phyloP scores from a whole-genome alignment of 108 stramenopile genomes.

The Cyclotella sp. region DNA sequence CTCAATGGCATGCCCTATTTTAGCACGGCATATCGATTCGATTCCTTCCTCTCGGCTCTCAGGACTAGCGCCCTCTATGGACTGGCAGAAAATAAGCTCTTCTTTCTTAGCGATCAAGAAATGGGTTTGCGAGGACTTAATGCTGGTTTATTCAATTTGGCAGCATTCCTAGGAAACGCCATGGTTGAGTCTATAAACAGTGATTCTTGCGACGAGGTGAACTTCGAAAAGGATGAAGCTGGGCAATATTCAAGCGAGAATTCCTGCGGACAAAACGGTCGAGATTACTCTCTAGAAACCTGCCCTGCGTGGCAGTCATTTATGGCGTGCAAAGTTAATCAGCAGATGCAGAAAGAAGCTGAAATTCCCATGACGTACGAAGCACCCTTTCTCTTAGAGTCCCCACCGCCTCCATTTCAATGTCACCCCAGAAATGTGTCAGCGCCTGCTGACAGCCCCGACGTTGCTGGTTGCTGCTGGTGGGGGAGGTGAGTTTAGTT shows the following conservation, averaged over 20 bases:
- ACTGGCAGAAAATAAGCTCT: slow-evolving; percentile 14
- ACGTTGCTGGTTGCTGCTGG: slow-evolving; percentile 40
- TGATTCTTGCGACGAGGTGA: slow-evolving; percentile 42
- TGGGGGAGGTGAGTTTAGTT: slow-evolving; percentile 42
- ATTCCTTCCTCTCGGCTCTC: slow-evolving; percentile 34
- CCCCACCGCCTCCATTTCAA: slow-evolving; percentile 22
- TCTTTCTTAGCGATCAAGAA: slow-evolving; percentile 18
- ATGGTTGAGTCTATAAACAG: slow-evolving; percentile 34
- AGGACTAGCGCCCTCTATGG: slow-evolving; percentile 25
- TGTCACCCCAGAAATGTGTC: slow-evolving; percentile 16
- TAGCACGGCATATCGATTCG: slow-evolving; percentile 26
- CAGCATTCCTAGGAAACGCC: slow-evolving; percentile 34
- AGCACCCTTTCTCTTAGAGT: slow-evolving; percentile 21
- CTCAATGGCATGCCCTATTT: slow-evolving; percentile 27
- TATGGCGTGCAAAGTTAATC: slow-evolving; percentile 26
- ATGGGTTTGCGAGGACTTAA: slow-evolving; percentile 24
- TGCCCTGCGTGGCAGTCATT: slow-evolving; percentile 39
- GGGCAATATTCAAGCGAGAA: slow-evolving; percentile 27
- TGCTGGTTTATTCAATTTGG: slow-evolving; percentile 43
- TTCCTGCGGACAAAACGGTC: slow-evolving; percentile 41
- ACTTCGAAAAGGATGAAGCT: slow-evolving; percentile 21
- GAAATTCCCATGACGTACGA: slow-evolving; percentile 7
- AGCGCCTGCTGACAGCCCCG: slow-evolving; percentile 11
- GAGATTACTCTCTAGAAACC: slow-evolving; percentile 15
- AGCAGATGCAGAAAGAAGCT: slow-evolving; percentile 23